phyloP scores from a whole-genome alignment of 305 asterid species.

The Andrographis paniculata region DNA sequence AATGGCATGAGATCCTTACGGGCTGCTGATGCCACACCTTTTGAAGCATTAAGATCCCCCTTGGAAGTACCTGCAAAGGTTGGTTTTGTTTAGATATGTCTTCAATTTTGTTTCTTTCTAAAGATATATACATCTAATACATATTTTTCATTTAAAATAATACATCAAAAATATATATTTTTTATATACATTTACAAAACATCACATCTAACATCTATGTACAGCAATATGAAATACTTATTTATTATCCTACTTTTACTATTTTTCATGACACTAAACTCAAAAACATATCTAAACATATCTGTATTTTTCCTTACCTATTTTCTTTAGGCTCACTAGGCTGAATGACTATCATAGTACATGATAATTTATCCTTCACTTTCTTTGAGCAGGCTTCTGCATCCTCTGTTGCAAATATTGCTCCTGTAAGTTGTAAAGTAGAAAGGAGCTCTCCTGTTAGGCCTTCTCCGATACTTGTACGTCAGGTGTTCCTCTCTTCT shows the following conservation, averaged over 20 bases:
- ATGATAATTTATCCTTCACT: conserved; percentile 15
- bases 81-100: conserved; percentile 15
- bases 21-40: conserved; percentile 58
- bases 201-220: no score
- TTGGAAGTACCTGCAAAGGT: conserved; percentile 86
- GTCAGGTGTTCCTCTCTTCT: conserved; percentile 22
- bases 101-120: conserved; percentile 11
- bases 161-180: no score
- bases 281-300: no score
- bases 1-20: conserved; percentile 83
- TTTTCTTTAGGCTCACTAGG: no score
- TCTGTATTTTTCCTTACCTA: no score
- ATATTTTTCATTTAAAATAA: no score
- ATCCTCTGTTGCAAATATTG: conserved; percentile 59
- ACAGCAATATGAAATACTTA: no score
- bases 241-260: no score
- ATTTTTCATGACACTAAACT: no score
- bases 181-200: no score
- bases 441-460: conserved; percentile 96
- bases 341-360: conserved; percentile 10
- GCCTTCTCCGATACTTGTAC: conserved; percentile 84
- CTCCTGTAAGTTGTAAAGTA: conserved; percentile 79
- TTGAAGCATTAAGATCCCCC: conserved; percentile 75
- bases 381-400: conserved; percentile 57
- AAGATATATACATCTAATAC: no score